A percentile compares a stretch with the other conserved stretches of the same genome.
These are phyloP conservation scores for Daedaleopsis sinensis DNA, from an alignment of 768 basidiomycete species.

Conservation along the genomic window DNA sequence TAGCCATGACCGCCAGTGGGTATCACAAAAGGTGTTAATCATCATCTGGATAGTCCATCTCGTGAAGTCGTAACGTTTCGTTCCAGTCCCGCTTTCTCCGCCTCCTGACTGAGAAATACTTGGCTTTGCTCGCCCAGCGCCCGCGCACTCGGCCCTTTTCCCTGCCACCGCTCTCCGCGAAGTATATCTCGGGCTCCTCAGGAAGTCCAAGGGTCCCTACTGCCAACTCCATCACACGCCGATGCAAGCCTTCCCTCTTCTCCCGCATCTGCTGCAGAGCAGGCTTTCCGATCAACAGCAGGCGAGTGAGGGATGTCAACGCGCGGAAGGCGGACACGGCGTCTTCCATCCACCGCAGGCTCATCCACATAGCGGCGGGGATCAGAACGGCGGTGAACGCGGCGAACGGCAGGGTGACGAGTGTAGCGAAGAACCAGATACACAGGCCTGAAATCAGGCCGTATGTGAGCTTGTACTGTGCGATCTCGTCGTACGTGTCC, in stretches of 20 bases:
- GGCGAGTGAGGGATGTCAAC: slow-evolving; percentile 57
- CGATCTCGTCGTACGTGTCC: slow-evolving; percentile 90
- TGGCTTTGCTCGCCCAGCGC: slow-evolving; percentile 67
- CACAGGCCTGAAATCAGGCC: slow-evolving; percentile 73
- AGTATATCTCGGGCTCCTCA: slow-evolving; percentile 68
- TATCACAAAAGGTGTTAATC: slow-evolving; percentile 26
- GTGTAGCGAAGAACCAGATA: slow-evolving; percentile 60
- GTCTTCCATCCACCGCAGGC: slow-evolving; percentile 87
- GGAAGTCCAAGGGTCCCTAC: slow-evolving; percentile 62
- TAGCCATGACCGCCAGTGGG: not conserved
- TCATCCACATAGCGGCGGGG: slow-evolving; percentile 86
- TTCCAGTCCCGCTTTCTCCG: slow-evolving; percentile 90
- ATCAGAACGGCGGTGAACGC: slow-evolving; percentile 59
- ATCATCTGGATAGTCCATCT: slow-evolving; percentile 80
- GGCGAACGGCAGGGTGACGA: slow-evolving; percentile 66
- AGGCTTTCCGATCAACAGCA: slow-evolving; percentile 63
- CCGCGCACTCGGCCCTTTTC: slow-evolving; percentile 75
- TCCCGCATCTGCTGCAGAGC: slow-evolving; percentile 57
- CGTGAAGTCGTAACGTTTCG: slow-evolving; percentile 80
- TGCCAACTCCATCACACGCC: slow-evolving; percentile 69
- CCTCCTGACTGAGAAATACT: slow-evolving; percentile 80
- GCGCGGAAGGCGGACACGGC: slow-evolving; percentile 80
- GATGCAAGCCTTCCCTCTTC: slow-evolving; percentile 58
- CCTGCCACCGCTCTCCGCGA: slow-evolving; percentile 55
- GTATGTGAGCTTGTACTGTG: slow-evolving; percentile 86